A percentile compares a stretch with the other conserved stretches of the same genome.
Evolutionary conservation across 352 stramenopile species (phyloP).

Genomic region (Phytophthora cactorum): DNA sequence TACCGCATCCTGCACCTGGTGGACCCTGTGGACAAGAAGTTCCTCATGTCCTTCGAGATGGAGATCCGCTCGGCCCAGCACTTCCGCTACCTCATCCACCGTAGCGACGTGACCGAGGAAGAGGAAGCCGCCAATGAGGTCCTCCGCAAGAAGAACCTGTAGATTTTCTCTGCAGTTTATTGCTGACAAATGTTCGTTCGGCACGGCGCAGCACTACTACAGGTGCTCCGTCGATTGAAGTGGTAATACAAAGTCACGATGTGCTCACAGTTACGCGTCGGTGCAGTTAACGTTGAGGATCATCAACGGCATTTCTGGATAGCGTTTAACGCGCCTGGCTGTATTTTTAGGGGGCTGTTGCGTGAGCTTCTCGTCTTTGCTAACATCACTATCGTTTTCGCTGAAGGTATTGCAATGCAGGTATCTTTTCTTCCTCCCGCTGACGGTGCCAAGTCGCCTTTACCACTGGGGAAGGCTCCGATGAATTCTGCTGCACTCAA

Average conservation of each 20-base stretch:
- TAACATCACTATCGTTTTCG: not conserved
- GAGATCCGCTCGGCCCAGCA: constrained; percentile 76
- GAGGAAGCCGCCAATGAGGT: constrained; percentile 60
- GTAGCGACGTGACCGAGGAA: constrained; percentile 55
- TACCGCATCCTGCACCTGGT: constrained; percentile 75
- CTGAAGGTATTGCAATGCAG: constrained; percentile 20
- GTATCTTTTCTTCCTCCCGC: not conserved
- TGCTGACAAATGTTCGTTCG: constrained; percentile 16
- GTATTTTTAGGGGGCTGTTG: constrained; percentile 29
- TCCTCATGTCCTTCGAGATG: constrained; percentile 73
- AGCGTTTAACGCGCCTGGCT: not conserved
- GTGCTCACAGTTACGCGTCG: constrained; percentile 3
- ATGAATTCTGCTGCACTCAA: constrained; percentile 34
- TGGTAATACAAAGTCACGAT: constrained; percentile 34
- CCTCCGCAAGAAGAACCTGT: constrained; percentile 68
- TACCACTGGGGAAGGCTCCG: constrained; percentile 14
- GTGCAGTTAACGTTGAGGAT: not conserved
- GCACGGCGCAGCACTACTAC: constrained; percentile 19
- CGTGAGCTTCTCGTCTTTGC: not conserved
- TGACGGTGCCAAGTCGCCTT: constrained; percentile 10
- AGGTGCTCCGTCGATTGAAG: constrained; percentile 30
- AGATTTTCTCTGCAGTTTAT: constrained; percentile 25
- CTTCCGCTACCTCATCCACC: constrained; percentile 73
- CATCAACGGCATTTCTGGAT: constrained; percentile 9
- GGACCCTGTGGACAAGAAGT: constrained; percentile 66